Conservation (phyloP, 768 basidiomycete genomes). For the Megacollybia marginata region DNA sequence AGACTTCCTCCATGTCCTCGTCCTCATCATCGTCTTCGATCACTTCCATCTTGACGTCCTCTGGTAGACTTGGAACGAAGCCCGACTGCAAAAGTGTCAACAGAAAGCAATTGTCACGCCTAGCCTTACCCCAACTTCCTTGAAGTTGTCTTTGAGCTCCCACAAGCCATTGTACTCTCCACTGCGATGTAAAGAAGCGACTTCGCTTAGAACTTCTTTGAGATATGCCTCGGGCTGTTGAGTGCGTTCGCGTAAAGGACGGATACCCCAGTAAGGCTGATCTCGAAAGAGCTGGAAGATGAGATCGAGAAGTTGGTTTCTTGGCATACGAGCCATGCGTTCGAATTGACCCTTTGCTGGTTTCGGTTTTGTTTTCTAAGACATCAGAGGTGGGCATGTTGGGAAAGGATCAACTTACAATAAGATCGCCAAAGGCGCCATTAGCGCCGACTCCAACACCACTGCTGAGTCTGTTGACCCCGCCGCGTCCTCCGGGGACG, state of each 20-base stretch:
- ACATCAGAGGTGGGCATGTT: constrained; percentile 1
- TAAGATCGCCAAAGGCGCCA: constrained; percentile 54
- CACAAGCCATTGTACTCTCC: constrained; percentile 78
- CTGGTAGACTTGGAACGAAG: constrained; percentile 27
- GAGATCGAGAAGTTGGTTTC: constrained; percentile 80
- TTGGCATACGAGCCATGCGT: constrained; percentile 87
- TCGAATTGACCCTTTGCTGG: constrained; percentile 67
- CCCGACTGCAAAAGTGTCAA: constrained; percentile 32
- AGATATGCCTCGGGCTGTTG: constrained; percentile 85
- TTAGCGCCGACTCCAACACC: constrained; percentile 57
- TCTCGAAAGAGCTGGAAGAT: constrained; percentile 76
- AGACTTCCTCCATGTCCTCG: constrained; percentile 68
- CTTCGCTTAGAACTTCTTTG: constrained; percentile 73
- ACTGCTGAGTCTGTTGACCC: constrained; percentile 72
- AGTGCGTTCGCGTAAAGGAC: constrained; percentile 66
- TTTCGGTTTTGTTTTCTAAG: constrained; percentile 62
- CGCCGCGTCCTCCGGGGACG: constrained; percentile 61
- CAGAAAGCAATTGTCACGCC: not conserved
- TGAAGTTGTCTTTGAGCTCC: constrained; percentile 72
- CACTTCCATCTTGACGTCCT: constrained; percentile 44
- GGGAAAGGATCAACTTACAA: constrained; percentile 38
- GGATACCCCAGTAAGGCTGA: constrained; percentile 76
- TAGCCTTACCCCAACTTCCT: constrained; percentile 48
- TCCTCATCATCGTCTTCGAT: constrained; percentile 50
- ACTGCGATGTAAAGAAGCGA: constrained; percentile 68